Conservation (phyloP, 495 filamentous ascomycete genomes). For the Podospora pseudocomata region DNA sequence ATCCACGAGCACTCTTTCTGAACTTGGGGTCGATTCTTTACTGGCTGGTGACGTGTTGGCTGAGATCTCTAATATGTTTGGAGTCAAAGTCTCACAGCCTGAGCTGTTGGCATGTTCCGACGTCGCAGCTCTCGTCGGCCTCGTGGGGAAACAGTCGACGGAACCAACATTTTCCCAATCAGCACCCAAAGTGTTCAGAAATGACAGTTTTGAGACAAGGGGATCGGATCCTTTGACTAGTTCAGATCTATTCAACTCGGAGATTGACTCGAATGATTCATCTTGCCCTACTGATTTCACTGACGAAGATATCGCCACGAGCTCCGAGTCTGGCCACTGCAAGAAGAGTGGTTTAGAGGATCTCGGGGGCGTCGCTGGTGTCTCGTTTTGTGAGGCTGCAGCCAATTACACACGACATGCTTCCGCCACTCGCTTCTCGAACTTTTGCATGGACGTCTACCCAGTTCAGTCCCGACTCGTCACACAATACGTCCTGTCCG, state of each 20-base stretch:
- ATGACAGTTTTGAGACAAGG: neutral
- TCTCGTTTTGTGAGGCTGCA: neutral
- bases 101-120: neutral
- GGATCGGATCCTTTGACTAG: neutral
- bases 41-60: constrained; percentile 15
- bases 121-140: neutral
- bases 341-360: neutral
- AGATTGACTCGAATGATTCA: neutral
- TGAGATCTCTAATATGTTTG: neutral
- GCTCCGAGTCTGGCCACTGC: constrained; percentile 7
- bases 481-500: constrained; percentile 39
- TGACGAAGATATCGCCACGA: neutral
- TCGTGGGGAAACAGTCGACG: neutral
- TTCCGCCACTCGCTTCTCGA: neutral
- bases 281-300: neutral
- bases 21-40: constrained; percentile 42
- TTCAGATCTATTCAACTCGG: neutral
- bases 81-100: neutral
- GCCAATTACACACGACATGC: neutral
- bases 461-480: constrained; percentile 37
- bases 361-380: neutral
- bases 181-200: neutral
- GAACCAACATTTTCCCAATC: neutral
- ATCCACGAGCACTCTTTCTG: constrained; percentile 14
- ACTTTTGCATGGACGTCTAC: constrained; percentile 37